A percentile compares a stretch with the other conserved stretches of the same genome.
phyloP scores from a whole-genome alignment of 352 stramenopile genomes.

The Phytophthora litchii region DNA sequence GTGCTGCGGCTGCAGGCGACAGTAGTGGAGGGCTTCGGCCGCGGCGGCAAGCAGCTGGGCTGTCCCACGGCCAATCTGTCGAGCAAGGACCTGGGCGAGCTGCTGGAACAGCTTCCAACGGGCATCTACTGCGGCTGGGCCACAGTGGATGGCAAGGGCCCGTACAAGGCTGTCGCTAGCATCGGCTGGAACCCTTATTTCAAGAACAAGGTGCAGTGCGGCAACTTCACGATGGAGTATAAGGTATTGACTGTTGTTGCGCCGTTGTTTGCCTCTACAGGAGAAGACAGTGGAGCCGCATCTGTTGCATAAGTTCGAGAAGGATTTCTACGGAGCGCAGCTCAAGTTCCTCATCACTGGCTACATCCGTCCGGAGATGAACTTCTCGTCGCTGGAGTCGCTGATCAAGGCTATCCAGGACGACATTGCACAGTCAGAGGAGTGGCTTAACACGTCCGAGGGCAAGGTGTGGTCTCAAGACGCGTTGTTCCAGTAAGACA shows the following conservation, averaged over 20 bases:
- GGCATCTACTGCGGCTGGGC: slow-evolving; percentile 96
- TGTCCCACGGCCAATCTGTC: slow-evolving; percentile 96
- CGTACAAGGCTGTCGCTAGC: slow-evolving; percentile 96
- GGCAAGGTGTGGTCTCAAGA: slow-evolving; percentile 58
- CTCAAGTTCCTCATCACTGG: slow-evolving; percentile 94
- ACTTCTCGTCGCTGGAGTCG: slow-evolving; percentile 93
- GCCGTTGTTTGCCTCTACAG: slow-evolving; percentile 18
- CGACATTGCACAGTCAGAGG: slow-evolving; percentile 74
- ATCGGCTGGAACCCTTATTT: slow-evolving; percentile 96
- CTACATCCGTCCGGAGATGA: slow-evolving; percentile 94
- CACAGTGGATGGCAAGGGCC: slow-evolving; percentile 76
- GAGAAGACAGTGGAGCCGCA: slow-evolving; percentile 98
- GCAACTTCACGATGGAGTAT: neutral
- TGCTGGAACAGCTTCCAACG: slow-evolving; percentile 78
- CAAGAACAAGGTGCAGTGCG: slow-evolving; percentile 85
- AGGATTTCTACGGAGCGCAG: slow-evolving; percentile 95
- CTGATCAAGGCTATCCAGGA: slow-evolving; percentile 93
- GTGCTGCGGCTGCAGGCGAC: slow-evolving; percentile 84
- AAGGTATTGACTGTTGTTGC: slow-evolving; percentile 7
- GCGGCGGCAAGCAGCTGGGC: slow-evolving; percentile 95
- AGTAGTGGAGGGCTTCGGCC: slow-evolving; percentile 94
- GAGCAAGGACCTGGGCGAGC: slow-evolving; percentile 81
- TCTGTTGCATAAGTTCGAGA: slow-evolving; percentile 92
- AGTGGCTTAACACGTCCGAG: slow-evolving; percentile 66
- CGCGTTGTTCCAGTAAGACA: slow-evolving; percentile 49